Evolutionary conservation across 345 rosid species (phyloP).

Genomic region (Citrus australasica): DNA sequence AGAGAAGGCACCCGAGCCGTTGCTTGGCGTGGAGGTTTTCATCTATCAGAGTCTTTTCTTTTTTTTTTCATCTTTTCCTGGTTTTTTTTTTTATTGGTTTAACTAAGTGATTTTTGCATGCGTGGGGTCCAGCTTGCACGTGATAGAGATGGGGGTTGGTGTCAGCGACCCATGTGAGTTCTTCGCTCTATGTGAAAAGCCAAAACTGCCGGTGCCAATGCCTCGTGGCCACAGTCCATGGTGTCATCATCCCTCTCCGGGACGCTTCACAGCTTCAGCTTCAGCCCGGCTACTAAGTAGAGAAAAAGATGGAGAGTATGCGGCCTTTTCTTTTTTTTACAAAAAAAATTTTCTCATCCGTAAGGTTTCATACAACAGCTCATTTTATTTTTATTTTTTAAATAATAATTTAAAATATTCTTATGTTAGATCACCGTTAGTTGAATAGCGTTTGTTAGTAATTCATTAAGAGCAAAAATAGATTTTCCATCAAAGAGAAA

Average conservation of each 20-base stretch:
- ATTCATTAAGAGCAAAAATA: no score
- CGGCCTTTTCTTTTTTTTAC: neutral
- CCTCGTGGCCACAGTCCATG: constrained; percentile 32
- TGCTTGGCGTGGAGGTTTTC: constrained; percentile 53
- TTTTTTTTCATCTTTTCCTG: neutral
- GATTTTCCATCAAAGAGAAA: no score
- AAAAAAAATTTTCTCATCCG: no score
- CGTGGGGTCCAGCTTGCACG: constrained; percentile 41
- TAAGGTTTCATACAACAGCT: accelerated
- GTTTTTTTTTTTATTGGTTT: neutral
- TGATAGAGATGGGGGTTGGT: constrained; percentile 33
- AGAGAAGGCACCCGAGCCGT: constrained; percentile 34
- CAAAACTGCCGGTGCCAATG: constrained; percentile 47
- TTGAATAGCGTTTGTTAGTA: no score
- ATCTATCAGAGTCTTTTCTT: neutral
- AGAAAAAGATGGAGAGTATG: neutral
- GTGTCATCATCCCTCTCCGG: neutral
- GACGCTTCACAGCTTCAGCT: constrained; percentile 19
- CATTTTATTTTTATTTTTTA: no score
- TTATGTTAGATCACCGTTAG: no score
- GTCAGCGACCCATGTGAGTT: constrained; percentile 56
- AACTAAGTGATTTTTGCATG: constrained; percentile 6
- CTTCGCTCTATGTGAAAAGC: constrained; percentile 31
- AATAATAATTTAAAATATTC: no score
- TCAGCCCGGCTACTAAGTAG: neutral